Conservation (phyloP, 805 yeast species). For the Clavispora santaluciae region DNA sequence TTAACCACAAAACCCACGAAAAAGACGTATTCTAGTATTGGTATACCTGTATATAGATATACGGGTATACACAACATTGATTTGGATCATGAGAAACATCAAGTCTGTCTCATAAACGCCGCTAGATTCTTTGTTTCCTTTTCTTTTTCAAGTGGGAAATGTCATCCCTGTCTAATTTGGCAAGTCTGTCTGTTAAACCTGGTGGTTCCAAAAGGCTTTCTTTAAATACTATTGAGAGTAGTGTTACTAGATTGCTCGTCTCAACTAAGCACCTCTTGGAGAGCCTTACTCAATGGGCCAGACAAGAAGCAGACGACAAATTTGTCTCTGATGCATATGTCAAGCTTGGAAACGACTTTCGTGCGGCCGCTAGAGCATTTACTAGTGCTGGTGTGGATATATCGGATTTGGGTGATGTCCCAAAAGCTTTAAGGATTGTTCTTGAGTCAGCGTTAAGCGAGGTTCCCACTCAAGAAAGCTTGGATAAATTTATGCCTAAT, state of each 20-base stretch:
- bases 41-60: not conserved
- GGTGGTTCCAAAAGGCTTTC: conserved; percentile 16
- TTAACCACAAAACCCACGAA: too few species aligned
- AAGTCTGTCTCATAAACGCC: not conserved
- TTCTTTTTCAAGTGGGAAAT: not conserved
- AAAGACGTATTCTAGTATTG: too few species aligned
- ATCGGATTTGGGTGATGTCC: conserved; percentile 85
- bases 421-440: conserved; percentile 70
- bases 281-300: conserved; percentile 86
- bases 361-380: conserved; percentile 78
- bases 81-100: not conserved
- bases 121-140: not conserved
- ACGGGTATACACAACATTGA: conserved; percentile 1
- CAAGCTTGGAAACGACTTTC: conserved; percentile 87
- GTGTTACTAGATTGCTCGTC: conserved; percentile 73
- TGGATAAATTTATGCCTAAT: conserved; percentile 76
- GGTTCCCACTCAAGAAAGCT: conserved; percentile 74
- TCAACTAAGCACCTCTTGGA: conserved; percentile 88
- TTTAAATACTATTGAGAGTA: conserved; percentile 60
- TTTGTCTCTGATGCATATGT: conserved; percentile 91
- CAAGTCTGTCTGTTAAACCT: not conserved
- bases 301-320: conserved; percentile 68
- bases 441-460: conserved; percentile 84
- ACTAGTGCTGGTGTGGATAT: conserved; percentile 74
- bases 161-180: not conserved